Evolutionary conservation across 2,329 filamentous ascomycete genomes (phyloP).

Genomic region (Emergomyces africanus): DNA sequence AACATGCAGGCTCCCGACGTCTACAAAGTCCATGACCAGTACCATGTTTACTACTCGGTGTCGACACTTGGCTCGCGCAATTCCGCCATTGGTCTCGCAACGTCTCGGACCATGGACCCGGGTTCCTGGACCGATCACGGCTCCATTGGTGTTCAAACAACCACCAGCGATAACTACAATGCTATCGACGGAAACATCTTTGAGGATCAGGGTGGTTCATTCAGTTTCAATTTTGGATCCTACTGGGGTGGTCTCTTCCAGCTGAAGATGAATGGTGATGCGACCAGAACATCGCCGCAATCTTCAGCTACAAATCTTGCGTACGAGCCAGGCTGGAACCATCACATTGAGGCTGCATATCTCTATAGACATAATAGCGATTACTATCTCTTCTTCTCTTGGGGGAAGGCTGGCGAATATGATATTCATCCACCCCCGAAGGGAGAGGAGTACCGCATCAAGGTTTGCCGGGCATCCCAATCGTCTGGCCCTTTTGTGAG

Average conservation of each 20-base stretch:
- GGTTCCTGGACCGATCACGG: conserved; percentile 27
- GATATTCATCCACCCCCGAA: conserved; percentile 28
- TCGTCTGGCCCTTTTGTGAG: conserved; percentile 41
- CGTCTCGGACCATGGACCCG: conserved; percentile 26
- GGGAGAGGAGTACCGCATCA: conserved; percentile 50
- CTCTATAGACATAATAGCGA: background rate
- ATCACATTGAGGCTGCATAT: background rate
- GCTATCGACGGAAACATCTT: conserved; percentile 48
- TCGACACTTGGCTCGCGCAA: conserved; percentile 48
- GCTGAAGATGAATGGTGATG: conserved; percentile 24
- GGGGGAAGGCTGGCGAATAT: background rate
- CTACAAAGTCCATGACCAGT: conserved; percentile 29
- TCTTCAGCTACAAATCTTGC: conserved; percentile 1
- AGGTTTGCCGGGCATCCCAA: conserved; percentile 45
- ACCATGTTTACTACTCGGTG: conserved; percentile 55
- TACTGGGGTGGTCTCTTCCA: conserved; percentile 58
- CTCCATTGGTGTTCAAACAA: conserved; percentile 23
- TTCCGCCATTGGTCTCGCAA: conserved; percentile 50
- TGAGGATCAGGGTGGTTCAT: conserved; percentile 21
- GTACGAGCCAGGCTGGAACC: conserved; percentile 1
- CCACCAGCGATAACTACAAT: conserved; percentile 24
- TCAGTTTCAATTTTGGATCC: conserved; percentile 50
- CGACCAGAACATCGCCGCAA: background rate
- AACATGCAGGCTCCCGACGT: conserved; percentile 3
- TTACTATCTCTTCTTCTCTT: conserved; percentile 1